A percentile compares a stretch with the other conserved stretches of the same genome.
Evolutionary conservation across 306 rosid genomes (phyloP).

Genomic region (Spatholobus suberectus): DNA sequence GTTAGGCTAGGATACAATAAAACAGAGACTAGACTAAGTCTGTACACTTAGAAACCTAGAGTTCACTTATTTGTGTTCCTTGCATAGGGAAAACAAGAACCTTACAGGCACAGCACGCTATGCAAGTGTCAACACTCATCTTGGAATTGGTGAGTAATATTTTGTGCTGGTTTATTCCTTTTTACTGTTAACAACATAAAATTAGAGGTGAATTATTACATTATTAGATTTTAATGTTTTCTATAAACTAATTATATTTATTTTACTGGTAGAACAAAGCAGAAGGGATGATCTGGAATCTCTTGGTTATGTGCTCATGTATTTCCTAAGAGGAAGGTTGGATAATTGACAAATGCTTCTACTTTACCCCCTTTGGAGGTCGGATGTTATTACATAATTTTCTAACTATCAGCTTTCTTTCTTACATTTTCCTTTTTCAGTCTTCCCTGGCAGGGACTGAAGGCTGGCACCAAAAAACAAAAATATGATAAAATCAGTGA

Average conservation of each 20-base stretch:
- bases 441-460: conserved; percentile 99
- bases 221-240: conserved; percentile 13
- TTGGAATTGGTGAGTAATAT: conserved; percentile 89
- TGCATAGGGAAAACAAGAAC: conserved; percentile 92
- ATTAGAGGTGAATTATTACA: conserved; percentile 5
- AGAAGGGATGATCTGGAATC: conserved; percentile 99
- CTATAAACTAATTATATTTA: conserved; percentile 37
- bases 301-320: conserved; percentile 99
- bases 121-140: conserved; percentile 99
- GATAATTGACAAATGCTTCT: conserved; percentile 39
- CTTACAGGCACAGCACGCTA: conserved; percentile 99
- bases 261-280: conserved; percentile 86
- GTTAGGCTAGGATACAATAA: no score
- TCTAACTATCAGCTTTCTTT: conserved; percentile 29
- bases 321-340: conserved; percentile 97
- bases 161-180: conserved; percentile 35
- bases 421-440: conserved; percentile 54
- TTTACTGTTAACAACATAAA: conserved; percentile 15
- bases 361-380: conserved; percentile 16
- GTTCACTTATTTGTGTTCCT: background rate
- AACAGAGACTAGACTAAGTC: no score
- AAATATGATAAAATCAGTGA: conserved; percentile 96
- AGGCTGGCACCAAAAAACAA: conserved; percentile 97
- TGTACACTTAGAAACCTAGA: no score
- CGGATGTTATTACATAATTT: conserved; percentile 36